Evolutionary conservation across 1,284 basidiomycete genomes (phyloP).

Genomic region (Ganoderma multipileum): DNA sequence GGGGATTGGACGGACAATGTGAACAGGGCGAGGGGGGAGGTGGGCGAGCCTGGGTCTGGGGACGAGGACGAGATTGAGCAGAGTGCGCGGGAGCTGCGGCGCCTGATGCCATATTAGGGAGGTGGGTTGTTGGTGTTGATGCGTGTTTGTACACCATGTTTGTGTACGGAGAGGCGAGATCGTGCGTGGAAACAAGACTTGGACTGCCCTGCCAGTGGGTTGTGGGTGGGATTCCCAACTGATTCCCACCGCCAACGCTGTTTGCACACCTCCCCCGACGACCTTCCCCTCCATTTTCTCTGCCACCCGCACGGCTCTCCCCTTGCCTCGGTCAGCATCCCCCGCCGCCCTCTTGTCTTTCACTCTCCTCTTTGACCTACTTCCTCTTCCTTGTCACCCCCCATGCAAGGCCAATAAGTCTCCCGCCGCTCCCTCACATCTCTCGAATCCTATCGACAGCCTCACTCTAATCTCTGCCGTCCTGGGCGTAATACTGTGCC

Average conservation of each 20-base stretch:
- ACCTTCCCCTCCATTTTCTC: constrained; percentile 10
- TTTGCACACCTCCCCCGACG: constrained; percentile 7
- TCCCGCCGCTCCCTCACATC: constrained; percentile 28
- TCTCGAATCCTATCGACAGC: constrained; percentile 30
- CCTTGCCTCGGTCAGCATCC: constrained; percentile 17
- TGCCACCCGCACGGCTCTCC: constrained; percentile 16
- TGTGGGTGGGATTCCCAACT: background rate
- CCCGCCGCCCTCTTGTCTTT: constrained; percentile 26
- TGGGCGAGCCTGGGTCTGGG: constrained; percentile 33
- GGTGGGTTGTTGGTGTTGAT: constrained; percentile 13
- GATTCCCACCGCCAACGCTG: constrained; percentile 20
- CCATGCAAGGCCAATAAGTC: constrained; percentile 36
- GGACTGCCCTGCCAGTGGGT: no score
- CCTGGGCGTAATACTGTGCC: constrained; percentile 33
- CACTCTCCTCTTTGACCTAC: constrained; percentile 17
- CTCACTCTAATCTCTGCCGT: constrained; percentile 31
- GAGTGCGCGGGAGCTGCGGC: constrained; percentile 61
- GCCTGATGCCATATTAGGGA: constrained; percentile 70
- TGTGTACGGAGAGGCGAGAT: constrained; percentile 17
- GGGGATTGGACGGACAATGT: constrained; percentile 45
- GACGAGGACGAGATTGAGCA: constrained; percentile 65
- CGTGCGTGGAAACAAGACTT: no score
- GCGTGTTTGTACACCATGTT: constrained; percentile 30
- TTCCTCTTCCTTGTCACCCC: constrained; percentile 10
- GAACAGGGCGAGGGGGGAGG: constrained; percentile 34